Conservation (phyloP, 768 basidiomycete genomes). For the Cystofilobasidium ferigula region DNA sequence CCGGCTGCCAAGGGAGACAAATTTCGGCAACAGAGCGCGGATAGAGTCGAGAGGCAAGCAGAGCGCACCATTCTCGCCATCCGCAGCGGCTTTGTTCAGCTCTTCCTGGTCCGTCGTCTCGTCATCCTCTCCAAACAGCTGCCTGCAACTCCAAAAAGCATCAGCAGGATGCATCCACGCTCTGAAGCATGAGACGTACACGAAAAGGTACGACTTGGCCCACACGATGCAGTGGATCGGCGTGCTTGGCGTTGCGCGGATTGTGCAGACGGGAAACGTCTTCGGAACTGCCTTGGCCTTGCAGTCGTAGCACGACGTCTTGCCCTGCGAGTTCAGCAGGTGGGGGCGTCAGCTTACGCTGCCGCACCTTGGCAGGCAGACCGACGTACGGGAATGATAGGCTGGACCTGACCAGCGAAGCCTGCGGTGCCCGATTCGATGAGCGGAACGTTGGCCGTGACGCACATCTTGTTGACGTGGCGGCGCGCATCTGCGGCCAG, state of each 20-base stretch:
- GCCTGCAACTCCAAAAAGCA: too few species aligned
- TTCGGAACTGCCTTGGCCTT: constrained; percentile 85
- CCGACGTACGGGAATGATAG: constrained; percentile 67
- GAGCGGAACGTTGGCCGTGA: constrained; percentile 77
- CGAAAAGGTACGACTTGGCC: constrained; percentile 92
- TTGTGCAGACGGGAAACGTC: constrained; percentile 94
- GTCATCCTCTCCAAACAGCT: constrained; percentile 82
- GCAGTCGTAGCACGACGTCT: constrained; percentile 92
- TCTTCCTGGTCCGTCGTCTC: constrained; percentile 61
- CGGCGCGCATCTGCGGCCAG: constrained; percentile 91
- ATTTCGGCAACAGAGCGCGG: constrained; percentile 2
- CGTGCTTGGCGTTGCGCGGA: constrained; percentile 89
- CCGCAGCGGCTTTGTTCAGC: constrained; percentile 79
- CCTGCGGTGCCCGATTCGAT: constrained; percentile 96
- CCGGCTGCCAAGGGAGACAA: constrained; percentile 47
- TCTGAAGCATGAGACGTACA: constrained; percentile 45
- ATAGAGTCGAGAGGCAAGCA: neutral
- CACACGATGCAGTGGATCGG: constrained; percentile 99
- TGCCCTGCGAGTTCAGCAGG: constrained; percentile 46
- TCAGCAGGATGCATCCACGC: neutral
- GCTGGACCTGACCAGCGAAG: constrained; percentile 93
- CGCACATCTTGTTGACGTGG: constrained; percentile 96
- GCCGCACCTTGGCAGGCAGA: constrained; percentile 19
- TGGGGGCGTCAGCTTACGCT: neutral
- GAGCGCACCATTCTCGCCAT: constrained; percentile 77